These are phyloP conservation scores for Arthrobotrys conoides DNA, from an alignment of 2,329 filamentous ascomycete species.

Conservation along the genomic window DNA sequence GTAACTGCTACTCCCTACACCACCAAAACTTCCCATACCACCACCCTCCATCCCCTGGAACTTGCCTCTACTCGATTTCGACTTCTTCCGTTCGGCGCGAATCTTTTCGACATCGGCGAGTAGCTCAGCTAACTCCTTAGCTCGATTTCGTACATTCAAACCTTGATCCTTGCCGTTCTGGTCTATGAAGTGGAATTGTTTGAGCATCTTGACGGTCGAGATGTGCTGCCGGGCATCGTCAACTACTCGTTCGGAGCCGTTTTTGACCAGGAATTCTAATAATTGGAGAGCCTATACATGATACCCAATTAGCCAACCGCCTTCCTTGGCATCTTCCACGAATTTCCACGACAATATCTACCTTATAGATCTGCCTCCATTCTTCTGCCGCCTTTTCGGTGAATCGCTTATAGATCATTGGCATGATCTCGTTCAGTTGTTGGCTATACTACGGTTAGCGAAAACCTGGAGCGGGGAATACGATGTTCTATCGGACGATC, in stretches of 20 bases:
- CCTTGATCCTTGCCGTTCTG: conserved; percentile 98
- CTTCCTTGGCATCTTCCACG: not conserved
- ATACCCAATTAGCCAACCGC: conserved; percentile 8
- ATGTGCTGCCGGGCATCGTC: conserved; percentile 97
- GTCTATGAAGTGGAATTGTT: conserved; percentile 97
- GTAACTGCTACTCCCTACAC: conserved; percentile 63
- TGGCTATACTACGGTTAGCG: conserved; percentile 74
- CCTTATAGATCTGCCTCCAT: conserved; percentile 99
- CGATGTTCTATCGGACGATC: conserved; percentile 27
- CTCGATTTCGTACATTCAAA: conserved; percentile 95
- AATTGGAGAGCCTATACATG: conserved; percentile 79
- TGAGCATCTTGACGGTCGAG: conserved; percentile 96
- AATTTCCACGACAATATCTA: conserved; percentile 65
- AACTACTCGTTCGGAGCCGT: conserved; percentile 96
- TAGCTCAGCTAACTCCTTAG: conserved; percentile 95
- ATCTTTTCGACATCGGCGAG: conserved; percentile 92
- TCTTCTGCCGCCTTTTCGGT: conserved; percentile 98
- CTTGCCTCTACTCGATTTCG: conserved; percentile 89
- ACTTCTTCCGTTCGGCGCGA: conserved; percentile 86
- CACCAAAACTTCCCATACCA: conserved; percentile 73
- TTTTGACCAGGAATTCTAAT: conserved; percentile 96
- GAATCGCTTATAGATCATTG: conserved; percentile 99
- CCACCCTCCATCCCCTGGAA: conserved; percentile 92
- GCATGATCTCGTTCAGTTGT: conserved; percentile 99
- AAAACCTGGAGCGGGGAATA: conserved; percentile 26